Percentiles rank a stretch among this genome's conserved stretches.
Conservation (phyloP, 495 filamentous ascomycete genomes). For the Penicillium silybi region DNA sequence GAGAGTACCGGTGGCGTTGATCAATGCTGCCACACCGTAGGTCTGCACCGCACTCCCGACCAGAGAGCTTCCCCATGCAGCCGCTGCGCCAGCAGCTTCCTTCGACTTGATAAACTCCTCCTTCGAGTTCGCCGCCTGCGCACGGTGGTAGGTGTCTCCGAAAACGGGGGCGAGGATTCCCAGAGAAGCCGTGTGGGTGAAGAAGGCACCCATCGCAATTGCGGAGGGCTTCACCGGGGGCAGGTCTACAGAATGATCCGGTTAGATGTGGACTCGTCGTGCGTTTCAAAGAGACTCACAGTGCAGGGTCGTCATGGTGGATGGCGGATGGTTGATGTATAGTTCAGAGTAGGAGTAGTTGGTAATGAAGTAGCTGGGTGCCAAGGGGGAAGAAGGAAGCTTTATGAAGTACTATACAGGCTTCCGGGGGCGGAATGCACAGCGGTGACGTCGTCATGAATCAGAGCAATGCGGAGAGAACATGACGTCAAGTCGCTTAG, state of each 20-base stretch:
- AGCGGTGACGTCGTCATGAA: slow-evolving; percentile 46
- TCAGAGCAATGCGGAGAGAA: slow-evolving; percentile 19
- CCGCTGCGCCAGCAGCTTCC: slow-evolving; percentile 81
- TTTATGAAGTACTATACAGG: slow-evolving; percentile 13
- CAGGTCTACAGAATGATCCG: slow-evolving; percentile 57
- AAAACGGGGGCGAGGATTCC: slow-evolving; percentile 86
- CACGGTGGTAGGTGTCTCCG: slow-evolving; percentile 91
- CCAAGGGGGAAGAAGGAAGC: neutral
- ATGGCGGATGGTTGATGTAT: slow-evolving; percentile 26
- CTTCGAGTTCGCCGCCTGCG: slow-evolving; percentile 87
- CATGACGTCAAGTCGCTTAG: slow-evolving; percentile 23
- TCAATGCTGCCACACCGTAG: slow-evolving; percentile 90
- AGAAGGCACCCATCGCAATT: slow-evolving; percentile 90
- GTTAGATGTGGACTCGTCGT: neutral
- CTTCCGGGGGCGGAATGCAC: neutral
- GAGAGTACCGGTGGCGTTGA: slow-evolving; percentile 91
- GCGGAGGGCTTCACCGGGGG: slow-evolving; percentile 97
- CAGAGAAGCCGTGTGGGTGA: slow-evolving; percentile 81
- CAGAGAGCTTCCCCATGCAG: slow-evolving; percentile 86
- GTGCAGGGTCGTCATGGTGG: slow-evolving; percentile 59
- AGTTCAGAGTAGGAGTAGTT: neutral
- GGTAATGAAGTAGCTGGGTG: neutral
- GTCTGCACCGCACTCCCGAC: slow-evolving; percentile 85
- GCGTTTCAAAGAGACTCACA: slow-evolving; percentile 44
- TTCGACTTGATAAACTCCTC: slow-evolving; percentile 94